These are phyloP conservation scores for Catunica adiposa DNA, from an alignment of 2,329 filamentous ascomycete species.

Conservation along the genomic window DNA sequence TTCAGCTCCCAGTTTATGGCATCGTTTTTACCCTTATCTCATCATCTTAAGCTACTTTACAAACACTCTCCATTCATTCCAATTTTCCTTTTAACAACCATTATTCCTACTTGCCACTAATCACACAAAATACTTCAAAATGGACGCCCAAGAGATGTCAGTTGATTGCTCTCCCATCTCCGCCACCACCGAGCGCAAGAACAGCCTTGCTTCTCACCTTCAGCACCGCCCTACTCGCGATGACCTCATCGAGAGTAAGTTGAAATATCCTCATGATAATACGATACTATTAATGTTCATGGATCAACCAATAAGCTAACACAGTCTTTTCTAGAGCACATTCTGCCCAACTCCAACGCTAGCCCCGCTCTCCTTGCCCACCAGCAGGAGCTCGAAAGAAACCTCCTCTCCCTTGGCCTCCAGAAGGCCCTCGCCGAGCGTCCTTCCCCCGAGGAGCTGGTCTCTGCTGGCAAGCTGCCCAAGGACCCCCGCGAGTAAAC, in stretches of 20 bases:
- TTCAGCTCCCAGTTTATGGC: background rate
- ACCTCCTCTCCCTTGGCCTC: constrained; percentile 73
- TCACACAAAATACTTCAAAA: constrained; percentile 3
- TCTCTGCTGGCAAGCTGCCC: constrained; percentile 64
- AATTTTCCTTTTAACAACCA: background rate
- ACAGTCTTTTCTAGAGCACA: constrained; percentile 46
- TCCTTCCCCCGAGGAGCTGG: constrained; percentile 57
- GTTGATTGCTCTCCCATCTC: constrained; percentile 43
- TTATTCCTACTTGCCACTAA: no score
- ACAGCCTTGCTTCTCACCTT: constrained; percentile 58
- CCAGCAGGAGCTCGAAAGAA: constrained; percentile 69
- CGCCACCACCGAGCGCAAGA: constrained; percentile 38
- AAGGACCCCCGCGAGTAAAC: constrained; percentile 39
- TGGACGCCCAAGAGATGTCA: constrained; percentile 10
- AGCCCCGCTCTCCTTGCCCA: constrained; percentile 66
- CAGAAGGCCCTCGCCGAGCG: constrained; percentile 74
- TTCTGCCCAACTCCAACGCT: constrained; percentile 61
- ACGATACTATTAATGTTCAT: background rate
- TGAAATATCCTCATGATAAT: background rate
- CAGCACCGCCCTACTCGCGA: constrained; percentile 58
- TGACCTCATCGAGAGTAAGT: constrained; percentile 47
- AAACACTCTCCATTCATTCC: no score
- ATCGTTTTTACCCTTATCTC: background rate
- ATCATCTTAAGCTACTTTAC: no score
- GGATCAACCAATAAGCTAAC: background rate